phyloP scores from a whole-genome alignment of 2,329 filamentous ascomycete species.

The Epichloe typhina region DNA sequence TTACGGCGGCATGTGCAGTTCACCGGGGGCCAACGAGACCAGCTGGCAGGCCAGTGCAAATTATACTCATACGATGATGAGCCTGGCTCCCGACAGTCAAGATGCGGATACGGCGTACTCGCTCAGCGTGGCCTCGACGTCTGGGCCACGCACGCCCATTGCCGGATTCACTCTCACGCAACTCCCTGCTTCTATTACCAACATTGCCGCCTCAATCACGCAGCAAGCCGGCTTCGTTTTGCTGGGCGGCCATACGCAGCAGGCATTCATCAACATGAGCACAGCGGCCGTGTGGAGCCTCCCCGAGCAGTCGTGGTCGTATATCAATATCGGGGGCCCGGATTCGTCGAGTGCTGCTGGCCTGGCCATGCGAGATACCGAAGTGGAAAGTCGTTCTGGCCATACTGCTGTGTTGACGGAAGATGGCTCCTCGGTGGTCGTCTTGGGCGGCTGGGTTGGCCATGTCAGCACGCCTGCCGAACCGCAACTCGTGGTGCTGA shows the following conservation, averaged over 20 bases:
- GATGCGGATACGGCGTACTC: slow-evolving; percentile 19
- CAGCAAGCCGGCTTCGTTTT: slow-evolving; percentile 70
- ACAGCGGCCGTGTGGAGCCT: slow-evolving; percentile 77
- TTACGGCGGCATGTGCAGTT: slow-evolving; percentile 85
- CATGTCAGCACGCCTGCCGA: slow-evolving; percentile 61
- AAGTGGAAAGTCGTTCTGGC: slow-evolving; percentile 70
- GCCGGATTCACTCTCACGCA: slow-evolving; percentile 78
- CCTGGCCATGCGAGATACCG: neutral
- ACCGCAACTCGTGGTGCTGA: slow-evolving; percentile 67
- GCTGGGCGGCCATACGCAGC: slow-evolving; percentile 70
- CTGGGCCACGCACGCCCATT: slow-evolving; percentile 61
- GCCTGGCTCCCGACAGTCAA: slow-evolving; percentile 36
- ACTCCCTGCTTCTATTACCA: slow-evolving; percentile 56
- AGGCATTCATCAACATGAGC: slow-evolving; percentile 89
- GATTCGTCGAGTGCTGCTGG: slow-evolving; percentile 3
- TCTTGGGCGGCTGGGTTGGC: slow-evolving; percentile 89
- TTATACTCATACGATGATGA: slow-evolving; percentile 72
- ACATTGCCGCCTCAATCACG: slow-evolving; percentile 49
- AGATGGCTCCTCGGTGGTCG: slow-evolving; percentile 63
- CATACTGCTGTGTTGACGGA: slow-evolving; percentile 73
- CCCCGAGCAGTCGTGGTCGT: slow-evolving; percentile 78
- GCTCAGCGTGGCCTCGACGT: slow-evolving; percentile 25
- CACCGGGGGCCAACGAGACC: slow-evolving; percentile 22
- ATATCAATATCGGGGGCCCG: slow-evolving; percentile 49
- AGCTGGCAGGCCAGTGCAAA: slow-evolving; percentile 55